phyloP scores from a whole-genome alignment of 1,284 basidiomycete species.

The Rhizoctonia solani region DNA sequence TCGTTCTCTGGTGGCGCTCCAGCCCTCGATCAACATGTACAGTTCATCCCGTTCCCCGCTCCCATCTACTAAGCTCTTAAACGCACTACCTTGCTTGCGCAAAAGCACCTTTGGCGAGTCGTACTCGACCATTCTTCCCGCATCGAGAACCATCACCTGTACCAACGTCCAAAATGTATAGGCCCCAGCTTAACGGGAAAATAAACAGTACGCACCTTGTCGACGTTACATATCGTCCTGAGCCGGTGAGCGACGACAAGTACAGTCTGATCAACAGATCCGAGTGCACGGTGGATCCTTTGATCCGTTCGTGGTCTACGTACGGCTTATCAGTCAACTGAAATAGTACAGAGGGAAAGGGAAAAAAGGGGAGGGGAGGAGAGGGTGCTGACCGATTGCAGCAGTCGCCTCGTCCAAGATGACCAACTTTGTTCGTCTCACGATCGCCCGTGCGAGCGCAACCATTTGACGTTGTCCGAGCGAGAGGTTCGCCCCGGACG shows the following conservation, averaged over 20 bases:
- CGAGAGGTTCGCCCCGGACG: conserved; percentile 29
- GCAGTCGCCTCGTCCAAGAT: conserved; percentile 39
- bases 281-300: conserved; percentile 40
- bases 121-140: conserved; percentile 45
- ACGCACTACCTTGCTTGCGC: conserved; percentile 45
- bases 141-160: conserved; percentile 40
- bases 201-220: conserved; percentile 40
- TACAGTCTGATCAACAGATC: conserved; percentile 44
- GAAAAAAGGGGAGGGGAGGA: too few species aligned
- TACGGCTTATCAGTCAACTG: too few species aligned
- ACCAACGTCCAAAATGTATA: neutral
- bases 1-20: too few species aligned
- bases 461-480: conserved; percentile 36
- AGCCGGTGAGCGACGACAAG: conserved; percentile 49
- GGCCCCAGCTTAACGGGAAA: neutral
- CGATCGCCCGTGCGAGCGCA: conserved; percentile 35
- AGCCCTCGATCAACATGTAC: conserved; percentile 42
- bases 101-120: conserved; percentile 48
- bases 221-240: conserved; percentile 47
- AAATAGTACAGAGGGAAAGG: neutral
- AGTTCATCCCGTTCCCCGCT: conserved; percentile 48
- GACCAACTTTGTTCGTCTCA: conserved; percentile 18
- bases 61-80: conserved; percentile 48
- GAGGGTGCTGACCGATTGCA: conserved; percentile 28
- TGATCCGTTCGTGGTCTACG: conserved; percentile 40